These are phyloP conservation scores for Ilyonectria destructans DNA, from an alignment of 2,329 filamentous ascomycete species.

Conservation along the genomic window DNA sequence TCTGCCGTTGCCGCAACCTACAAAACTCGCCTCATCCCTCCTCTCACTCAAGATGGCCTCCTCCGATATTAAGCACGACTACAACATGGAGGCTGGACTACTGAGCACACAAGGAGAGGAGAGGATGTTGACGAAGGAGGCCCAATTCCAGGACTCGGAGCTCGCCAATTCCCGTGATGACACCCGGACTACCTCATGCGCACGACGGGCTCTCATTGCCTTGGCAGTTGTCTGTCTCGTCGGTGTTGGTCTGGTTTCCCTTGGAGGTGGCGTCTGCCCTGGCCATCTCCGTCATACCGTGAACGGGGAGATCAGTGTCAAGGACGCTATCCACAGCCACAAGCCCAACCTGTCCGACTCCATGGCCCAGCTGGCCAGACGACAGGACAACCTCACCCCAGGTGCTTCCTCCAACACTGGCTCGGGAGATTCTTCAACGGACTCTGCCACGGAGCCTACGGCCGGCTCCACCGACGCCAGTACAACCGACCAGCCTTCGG, in stretches of 20 bases:
- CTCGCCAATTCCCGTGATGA: slow-evolving; percentile 35
- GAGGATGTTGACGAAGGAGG: slow-evolving; percentile 50
- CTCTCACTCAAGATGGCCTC: slow-evolving; percentile 39
- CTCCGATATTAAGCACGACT: slow-evolving; percentile 46
- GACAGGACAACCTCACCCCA: slow-evolving; percentile 61
- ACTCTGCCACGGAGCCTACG: slow-evolving; percentile 5
- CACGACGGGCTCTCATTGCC: slow-evolving; percentile 46
- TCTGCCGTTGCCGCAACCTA: slow-evolving; percentile 26
- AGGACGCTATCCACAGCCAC: slow-evolving; percentile 44
- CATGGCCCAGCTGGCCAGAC: slow-evolving; percentile 76
- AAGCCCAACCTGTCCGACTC: slow-evolving; percentile 51
- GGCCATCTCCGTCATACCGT: slow-evolving; percentile 45
- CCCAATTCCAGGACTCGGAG: slow-evolving; percentile 47
- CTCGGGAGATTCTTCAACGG: slow-evolving; percentile 2
- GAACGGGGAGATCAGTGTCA: slow-evolving; percentile 34
- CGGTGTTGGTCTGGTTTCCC: slow-evolving; percentile 44
- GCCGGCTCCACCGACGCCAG: not conserved
- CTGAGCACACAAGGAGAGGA: slow-evolving; percentile 50
- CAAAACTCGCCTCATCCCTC: slow-evolving; percentile 44
- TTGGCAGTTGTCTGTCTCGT: slow-evolving; percentile 47
- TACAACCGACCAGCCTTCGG: not conserved
- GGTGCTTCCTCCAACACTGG: slow-evolving; percentile 33
- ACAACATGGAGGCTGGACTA: slow-evolving; percentile 52
- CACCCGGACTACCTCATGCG: slow-evolving; percentile 40
- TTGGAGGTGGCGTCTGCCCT: slow-evolving; percentile 47